phyloP scores from a whole-genome alignment of 371 early-diverging fungal species.

The Chytridiales sp. region DNA sequence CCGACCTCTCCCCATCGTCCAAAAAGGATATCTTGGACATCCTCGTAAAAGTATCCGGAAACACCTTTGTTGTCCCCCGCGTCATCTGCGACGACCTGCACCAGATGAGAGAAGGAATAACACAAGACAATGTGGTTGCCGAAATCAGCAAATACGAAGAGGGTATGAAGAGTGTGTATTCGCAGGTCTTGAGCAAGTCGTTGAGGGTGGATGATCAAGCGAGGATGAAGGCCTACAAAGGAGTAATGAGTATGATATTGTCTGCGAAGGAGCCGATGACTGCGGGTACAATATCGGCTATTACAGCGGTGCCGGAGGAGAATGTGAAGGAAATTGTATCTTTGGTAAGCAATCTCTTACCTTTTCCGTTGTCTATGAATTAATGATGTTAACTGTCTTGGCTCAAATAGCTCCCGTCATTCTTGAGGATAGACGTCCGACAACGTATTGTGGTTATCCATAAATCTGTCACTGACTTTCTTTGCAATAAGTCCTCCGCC shows the following conservation, averaged over 20 bases:
- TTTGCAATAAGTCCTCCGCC: neutral
- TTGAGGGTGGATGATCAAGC: neutral
- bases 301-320: neutral
- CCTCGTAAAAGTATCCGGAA: neutral
- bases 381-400: neutral
- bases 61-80: neutral
- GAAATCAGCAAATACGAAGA: neutral
- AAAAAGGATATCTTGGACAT: neutral
- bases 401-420: constrained; percentile 8
- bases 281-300: neutral
- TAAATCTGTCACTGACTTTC: constrained; percentile 15
- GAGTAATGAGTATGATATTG: constrained; percentile 2
- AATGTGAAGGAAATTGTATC: neutral
- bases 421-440: neutral
- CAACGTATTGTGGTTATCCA: constrained; percentile 6
- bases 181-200: neutral
- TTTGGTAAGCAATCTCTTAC: neutral
- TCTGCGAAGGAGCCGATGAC: neutral
- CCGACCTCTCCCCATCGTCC: neutral
- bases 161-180: neutral
- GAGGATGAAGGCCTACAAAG: too few species aligned
- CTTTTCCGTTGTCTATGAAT: neutral
- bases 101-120: neutral
- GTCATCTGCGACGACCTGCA: neutral
- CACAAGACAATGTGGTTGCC: neutral